Conservation (phyloP, 2,329 filamentous ascomycete genomes). For the Trichoderma atroviride region DNA sequence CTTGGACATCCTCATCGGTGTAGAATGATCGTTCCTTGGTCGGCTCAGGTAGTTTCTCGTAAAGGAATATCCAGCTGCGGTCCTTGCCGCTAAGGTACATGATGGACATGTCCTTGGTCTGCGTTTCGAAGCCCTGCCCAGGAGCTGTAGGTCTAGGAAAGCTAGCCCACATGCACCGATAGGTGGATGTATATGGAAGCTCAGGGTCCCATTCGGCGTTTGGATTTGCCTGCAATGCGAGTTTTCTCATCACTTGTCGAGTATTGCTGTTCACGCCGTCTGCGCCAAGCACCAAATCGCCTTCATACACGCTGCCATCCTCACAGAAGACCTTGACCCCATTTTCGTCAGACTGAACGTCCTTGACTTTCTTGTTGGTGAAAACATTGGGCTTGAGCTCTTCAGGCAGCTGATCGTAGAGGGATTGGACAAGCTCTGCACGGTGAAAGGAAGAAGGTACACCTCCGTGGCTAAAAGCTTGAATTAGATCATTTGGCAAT, state of each 20-base stretch:
- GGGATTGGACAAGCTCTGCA: constrained; percentile 38
- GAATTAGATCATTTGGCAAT: not conserved
- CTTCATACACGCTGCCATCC: constrained; percentile 40
- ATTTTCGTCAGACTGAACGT: constrained; percentile 30
- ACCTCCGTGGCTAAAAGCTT: constrained; percentile 34
- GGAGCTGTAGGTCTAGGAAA: constrained; percentile 32
- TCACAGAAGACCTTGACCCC: constrained; percentile 38
- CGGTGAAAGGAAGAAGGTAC: constrained; percentile 39
- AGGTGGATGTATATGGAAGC: constrained; percentile 38
- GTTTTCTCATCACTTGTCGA: constrained; percentile 39
- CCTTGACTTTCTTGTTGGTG: constrained; percentile 34
- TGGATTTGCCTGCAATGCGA: constrained; percentile 32
- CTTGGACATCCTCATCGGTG: constrained; percentile 34
- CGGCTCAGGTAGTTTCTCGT: constrained; percentile 36
- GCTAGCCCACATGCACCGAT: constrained; percentile 41
- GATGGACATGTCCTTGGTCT: constrained; percentile 33
- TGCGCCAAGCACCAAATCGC: constrained; percentile 45
- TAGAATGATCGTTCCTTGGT: constrained; percentile 35
- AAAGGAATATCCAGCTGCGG: constrained; percentile 39
- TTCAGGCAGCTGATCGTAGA: constrained; percentile 38
- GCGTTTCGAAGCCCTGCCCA: constrained; percentile 39
- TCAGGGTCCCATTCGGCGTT: constrained; percentile 32
- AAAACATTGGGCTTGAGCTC: constrained; percentile 35
- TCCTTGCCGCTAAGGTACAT: constrained; percentile 38
- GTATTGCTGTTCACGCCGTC: constrained; percentile 48